These are phyloP conservation scores for Pythium brassicae DNA, from an alignment of 352 stramenopile species.

Conservation along the genomic window DNA sequence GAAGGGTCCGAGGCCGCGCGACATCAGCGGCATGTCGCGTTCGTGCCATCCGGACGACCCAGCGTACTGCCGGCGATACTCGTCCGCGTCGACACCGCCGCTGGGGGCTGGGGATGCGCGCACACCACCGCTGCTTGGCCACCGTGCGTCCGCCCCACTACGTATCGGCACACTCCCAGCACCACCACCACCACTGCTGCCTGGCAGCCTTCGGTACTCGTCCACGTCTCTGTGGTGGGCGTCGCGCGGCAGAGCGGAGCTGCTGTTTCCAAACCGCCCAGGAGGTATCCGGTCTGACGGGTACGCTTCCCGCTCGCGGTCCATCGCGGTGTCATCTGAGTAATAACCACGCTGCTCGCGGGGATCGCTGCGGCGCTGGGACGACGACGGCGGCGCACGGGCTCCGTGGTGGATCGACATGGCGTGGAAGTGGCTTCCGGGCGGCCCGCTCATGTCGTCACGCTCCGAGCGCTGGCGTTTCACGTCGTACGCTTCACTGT, in stretches of 20 bases:
- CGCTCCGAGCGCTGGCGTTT: constrained; percentile 25
- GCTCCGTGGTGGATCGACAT: neutral
- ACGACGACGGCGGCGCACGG: neutral
- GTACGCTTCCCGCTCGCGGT: constrained; percentile 7
- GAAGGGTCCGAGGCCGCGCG: neutral
- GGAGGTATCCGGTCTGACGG: constrained; percentile 4
- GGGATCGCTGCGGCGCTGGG: neutral
- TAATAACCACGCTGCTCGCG: neutral
- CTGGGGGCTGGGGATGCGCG: neutral
- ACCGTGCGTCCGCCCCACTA: neutral
- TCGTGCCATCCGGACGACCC: constrained; percentile 37
- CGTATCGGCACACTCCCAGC: neutral
- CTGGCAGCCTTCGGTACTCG: constrained; percentile 3
- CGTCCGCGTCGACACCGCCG: constrained; percentile 1
- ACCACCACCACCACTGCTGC: neutral
- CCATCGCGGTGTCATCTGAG: constrained; percentile 6
- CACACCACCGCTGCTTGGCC: neutral
- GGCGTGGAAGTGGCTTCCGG: constrained; percentile 4
- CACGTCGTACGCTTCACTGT: constrained; percentile 20
- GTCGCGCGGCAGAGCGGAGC: neutral
- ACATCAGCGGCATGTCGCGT: constrained; percentile 10
- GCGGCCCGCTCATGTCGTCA: constrained; percentile 1
- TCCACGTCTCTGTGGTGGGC: neutral
- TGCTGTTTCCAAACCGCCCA: neutral
- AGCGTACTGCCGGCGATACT: constrained; percentile 30